Conservation (phyloP, 2,329 filamentous ascomycete species). For the Colletotrichum filicis region DNA sequence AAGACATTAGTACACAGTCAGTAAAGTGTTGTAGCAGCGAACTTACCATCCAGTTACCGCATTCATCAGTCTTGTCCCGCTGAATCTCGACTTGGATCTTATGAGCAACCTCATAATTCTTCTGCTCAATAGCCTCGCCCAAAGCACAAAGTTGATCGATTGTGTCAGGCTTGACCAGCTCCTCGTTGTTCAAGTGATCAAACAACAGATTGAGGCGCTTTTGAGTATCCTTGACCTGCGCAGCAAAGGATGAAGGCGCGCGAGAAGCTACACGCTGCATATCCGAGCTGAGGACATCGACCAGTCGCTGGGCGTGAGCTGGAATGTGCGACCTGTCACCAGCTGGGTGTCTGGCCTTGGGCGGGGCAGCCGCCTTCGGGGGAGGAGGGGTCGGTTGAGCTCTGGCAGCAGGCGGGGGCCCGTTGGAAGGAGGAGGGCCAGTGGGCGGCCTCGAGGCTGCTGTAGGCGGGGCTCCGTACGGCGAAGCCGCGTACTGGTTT, state of each 20-base stretch:
- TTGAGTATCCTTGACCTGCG: conserved; percentile 92
- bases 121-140: conserved; percentile 72
- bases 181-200: conserved; percentile 96
- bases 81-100: conserved; percentile 80
- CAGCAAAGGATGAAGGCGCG: conserved; percentile 86
- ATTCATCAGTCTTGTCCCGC: conserved; percentile 81
- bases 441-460: conserved; percentile 49
- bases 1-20: conserved; percentile 50
- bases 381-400: conserved; percentile 57
- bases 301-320: conserved; percentile 77
- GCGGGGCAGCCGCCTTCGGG: conserved; percentile 59
- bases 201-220: conserved; percentile 94
- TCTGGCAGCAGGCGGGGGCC: conserved; percentile 38
- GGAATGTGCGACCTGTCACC: conserved; percentile 95
- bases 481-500: conserved; percentile 71
- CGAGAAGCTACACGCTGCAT: conserved; percentile 89
- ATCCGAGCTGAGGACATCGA: conserved; percentile 83
- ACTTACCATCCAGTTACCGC: conserved; percentile 88
- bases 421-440: conserved; percentile 53
- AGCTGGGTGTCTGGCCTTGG: conserved; percentile 77
- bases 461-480: conserved; percentile 52
- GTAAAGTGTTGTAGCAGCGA: neutral
- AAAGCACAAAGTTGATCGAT: conserved; percentile 74
- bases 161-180: conserved; percentile 84
- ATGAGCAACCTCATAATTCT: conserved; percentile 75